Conservation (phyloP, 495 filamentous ascomycete species). For the Xylaria grammica region DNA sequence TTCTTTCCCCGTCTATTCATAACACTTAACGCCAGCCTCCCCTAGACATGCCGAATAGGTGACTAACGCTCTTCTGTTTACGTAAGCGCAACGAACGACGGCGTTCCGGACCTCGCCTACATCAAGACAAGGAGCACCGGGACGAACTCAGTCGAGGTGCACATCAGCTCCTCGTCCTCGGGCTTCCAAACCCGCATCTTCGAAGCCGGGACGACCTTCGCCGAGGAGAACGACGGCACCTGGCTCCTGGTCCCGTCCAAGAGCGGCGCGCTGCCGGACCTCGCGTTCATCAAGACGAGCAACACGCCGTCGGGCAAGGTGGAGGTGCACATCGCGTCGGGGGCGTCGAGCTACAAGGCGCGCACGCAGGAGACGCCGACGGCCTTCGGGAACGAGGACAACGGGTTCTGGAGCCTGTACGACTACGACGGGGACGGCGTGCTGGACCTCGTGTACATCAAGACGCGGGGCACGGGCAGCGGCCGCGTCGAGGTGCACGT, state of each 20-base stretch:
- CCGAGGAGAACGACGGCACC: conserved; percentile 13
- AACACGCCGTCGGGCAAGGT: conserved; percentile 16
- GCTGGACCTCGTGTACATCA: conserved; percentile 16
- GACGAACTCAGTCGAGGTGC: conserved; percentile 19
- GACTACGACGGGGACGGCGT: conserved; percentile 16
- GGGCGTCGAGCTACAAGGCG: conserved; percentile 7
- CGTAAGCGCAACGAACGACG: conserved; percentile 4
- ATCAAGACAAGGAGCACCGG: conserved; percentile 7
- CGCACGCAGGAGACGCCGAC: conserved; percentile 15
- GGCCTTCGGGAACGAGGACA: conserved; percentile 13
- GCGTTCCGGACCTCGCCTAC: conserved; percentile 8
- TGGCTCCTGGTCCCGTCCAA: conserved; percentile 13
- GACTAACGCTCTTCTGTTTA: neutral
- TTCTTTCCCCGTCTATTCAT: too few species aligned
- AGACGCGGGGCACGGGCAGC: conserved; percentile 14
- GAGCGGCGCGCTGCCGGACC: conserved; percentile 9
- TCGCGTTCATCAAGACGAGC: conserved; percentile 18
- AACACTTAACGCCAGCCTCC: neutral
- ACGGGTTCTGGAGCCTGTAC: conserved; percentile 18
- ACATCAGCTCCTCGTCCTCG: conserved; percentile 10
- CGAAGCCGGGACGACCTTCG: conserved; percentile 16
- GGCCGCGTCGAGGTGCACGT: conserved; percentile 13
- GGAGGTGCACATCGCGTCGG: conserved; percentile 19
- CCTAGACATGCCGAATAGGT: neutral
- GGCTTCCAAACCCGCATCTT: conserved; percentile 18